phyloP scores from a whole-genome alignment of 2,329 filamentous ascomycete species.

The Aspergillus tamarii region DNA sequence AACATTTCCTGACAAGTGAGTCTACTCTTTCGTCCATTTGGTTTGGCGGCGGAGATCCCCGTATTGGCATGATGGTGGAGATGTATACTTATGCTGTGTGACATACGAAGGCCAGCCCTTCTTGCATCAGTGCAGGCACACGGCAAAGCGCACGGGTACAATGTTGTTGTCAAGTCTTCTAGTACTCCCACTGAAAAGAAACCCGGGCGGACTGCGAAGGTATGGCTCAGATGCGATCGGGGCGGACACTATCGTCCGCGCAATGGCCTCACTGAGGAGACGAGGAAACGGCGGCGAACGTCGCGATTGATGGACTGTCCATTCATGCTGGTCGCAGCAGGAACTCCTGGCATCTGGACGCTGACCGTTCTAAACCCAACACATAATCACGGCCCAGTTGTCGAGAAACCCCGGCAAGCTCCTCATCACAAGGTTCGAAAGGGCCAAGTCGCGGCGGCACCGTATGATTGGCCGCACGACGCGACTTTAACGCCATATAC shows the following conservation, averaged over 20 bases:
- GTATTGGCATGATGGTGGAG: neutral
- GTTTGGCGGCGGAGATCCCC: neutral
- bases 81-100: neutral
- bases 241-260: slow-evolving; percentile 49
- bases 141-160: slow-evolving; percentile 48
- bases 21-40: slow-evolving; percentile 1
- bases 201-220: slow-evolving; percentile 47
- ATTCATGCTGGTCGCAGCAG: slow-evolving; percentile 49
- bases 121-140: slow-evolving; percentile 46
- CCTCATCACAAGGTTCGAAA: slow-evolving; percentile 48
- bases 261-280: slow-evolving; percentile 50
- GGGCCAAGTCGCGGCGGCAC: slow-evolving; percentile 45
- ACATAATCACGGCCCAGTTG: slow-evolving; percentile 47
- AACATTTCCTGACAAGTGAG: slow-evolving; percentile 49
- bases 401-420: slow-evolving; percentile 45
- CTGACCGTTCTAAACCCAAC: slow-evolving; percentile 46
- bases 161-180: slow-evolving; percentile 51
- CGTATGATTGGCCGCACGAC: slow-evolving; percentile 53
- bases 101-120: slow-evolving; percentile 35
- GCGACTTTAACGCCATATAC: slow-evolving; percentile 48
- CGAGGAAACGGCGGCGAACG: slow-evolving; percentile 47
- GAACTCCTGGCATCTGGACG: slow-evolving; percentile 48
- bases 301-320: slow-evolving; percentile 50
- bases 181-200: slow-evolving; percentile 51
- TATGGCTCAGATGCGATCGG: slow-evolving; percentile 50